Percentiles rank a stretch among this genome's conserved stretches.
Evolutionary conservation across 768 basidiomycete genomes (phyloP).

Genomic region (Termitomyces sp.): DNA sequence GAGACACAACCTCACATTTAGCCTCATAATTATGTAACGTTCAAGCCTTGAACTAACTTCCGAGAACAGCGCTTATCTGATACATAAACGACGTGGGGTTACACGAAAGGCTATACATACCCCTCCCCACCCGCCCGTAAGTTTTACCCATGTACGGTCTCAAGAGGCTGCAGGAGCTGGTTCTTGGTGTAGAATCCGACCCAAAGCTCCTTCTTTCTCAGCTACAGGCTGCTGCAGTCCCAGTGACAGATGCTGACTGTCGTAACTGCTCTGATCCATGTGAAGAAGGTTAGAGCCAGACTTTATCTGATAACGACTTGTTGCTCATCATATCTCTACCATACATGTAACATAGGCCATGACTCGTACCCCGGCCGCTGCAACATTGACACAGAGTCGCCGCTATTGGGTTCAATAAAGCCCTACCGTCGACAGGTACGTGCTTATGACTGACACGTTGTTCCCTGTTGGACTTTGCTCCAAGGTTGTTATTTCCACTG

Average conservation of each 20-base stretch:
- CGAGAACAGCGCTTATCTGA: conserved; percentile 25
- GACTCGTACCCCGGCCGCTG: conserved; percentile 73
- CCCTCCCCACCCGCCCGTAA: conserved; percentile 18
- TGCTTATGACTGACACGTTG: conserved; percentile 4
- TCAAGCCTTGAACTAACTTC: background rate
- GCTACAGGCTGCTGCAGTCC: conserved; percentile 58
- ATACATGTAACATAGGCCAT: conserved; percentile 46
- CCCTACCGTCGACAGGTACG: conserved; percentile 79
- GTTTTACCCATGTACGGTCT: conserved; percentile 33
- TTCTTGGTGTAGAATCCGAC: conserved; percentile 38
- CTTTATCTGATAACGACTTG: conserved; percentile 30
- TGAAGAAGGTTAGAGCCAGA: conserved; percentile 51
- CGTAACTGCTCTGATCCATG: conserved; percentile 76
- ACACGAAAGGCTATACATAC: background rate
- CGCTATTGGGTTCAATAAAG: conserved; percentile 84
- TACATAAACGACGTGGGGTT: conserved; percentile 10
- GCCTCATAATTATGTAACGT: background rate
- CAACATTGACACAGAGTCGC: conserved; percentile 73
- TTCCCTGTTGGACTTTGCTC: conserved; percentile 6
- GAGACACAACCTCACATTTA: background rate
- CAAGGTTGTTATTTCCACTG: conserved; percentile 87
- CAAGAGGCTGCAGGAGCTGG: conserved; percentile 38
- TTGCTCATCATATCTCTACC: conserved; percentile 16
- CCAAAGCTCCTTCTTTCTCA: conserved; percentile 42
- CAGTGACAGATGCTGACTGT: conserved; percentile 68